Base-by-base conservation (phyloP, 192 early-diverging fungal genomes). In the Hyaloraphidium curvatum region DNA sequence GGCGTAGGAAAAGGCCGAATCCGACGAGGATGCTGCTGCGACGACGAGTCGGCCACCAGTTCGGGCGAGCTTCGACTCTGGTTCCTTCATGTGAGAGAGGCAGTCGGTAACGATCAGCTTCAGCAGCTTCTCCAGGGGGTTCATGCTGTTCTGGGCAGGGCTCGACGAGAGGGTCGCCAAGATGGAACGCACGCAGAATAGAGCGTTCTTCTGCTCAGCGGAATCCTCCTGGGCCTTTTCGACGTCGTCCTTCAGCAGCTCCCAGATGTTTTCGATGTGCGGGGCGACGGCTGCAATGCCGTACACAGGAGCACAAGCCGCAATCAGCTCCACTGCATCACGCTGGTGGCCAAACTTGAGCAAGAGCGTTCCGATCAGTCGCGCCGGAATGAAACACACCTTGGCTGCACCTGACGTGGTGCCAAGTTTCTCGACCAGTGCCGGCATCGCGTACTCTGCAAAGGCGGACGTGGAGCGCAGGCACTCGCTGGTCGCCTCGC, bases 261-360 rank as follows among this genome's bases (percentile, higher is more conserved):
- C 80, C 61, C 87, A 84, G 25, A 98, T 60, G 17, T 75, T 67
- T 41, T 83, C 75, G 25, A 87, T 58, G 52, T 84, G 70, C 1
- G 77, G 76, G 11, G 70, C 55, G 17, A 93, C 69, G 1, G 76
- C 71, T 0, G 70, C 67, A 1, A 78, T 66, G 27, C 78, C 81
- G 60, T 90, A 98, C 0, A 80, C 80, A 5, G 72, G 78, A 1
- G 81, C 73, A 50, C 88, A 83, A 0, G 78, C 78, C 3, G 82
- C 67, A 22, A 99, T 62, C 0, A 89, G 82, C 52, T 94, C 91
- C 69, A 94, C 79, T 0, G 93, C 82, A 67, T 97, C 92, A 60
- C 78, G 72, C 78, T 85, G 60, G 35, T 59, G 14, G 9, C 52
- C 21, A 55, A 30, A 53, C 19, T 52, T 71, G 16, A 21, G 40